These are phyloP conservation scores for Bryoerythrophyllum caledonicum DNA, from an alignment of 225 moss, liverwort and hornwort species.

Conservation along the genomic window DNA sequence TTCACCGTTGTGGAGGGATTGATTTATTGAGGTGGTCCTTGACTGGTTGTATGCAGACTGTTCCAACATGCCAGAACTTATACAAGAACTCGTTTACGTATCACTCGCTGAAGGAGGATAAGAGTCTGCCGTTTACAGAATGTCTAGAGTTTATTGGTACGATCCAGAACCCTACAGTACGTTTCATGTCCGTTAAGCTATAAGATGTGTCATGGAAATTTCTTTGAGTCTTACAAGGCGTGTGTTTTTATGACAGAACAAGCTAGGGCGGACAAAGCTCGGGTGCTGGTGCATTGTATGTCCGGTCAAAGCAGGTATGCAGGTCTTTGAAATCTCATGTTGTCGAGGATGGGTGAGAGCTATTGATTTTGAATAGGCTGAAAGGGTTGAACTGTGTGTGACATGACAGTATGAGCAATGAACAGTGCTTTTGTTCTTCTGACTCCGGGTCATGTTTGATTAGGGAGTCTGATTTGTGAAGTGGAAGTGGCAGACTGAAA, in stretches of 20 bases:
- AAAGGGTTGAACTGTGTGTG: background rate
- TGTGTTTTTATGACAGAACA: constrained; percentile 57
- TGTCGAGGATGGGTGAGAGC: background rate
- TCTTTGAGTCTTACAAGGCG: background rate
- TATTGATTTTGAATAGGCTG: background rate
- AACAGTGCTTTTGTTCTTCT: background rate
- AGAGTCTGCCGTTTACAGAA: constrained; percentile 75
- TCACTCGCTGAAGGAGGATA: constrained; percentile 91
- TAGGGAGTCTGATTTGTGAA: too few relatives aligned
- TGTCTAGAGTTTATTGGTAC: constrained; percentile 88
- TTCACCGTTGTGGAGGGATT: too few relatives aligned
- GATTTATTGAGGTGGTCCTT: constrained; percentile 1
- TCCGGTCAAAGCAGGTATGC: constrained; percentile 92
- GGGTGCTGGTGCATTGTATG: constrained; percentile 98
- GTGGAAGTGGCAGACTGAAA: background rate
- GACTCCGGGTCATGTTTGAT: background rate
- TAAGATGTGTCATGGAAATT: background rate
- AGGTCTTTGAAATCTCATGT: background rate
- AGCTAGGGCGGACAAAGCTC: constrained; percentile 80
- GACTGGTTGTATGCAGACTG: constrained; percentile 63
- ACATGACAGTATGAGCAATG: background rate
- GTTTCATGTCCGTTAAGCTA: background rate
- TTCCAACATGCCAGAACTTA: constrained; percentile 95
- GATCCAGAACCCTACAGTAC: background rate
- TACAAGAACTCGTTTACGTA: constrained; percentile 98